Evolutionary conservation across 257 asterid genomes (phyloP).

Genomic region (Solanum dulcamara): DNA sequence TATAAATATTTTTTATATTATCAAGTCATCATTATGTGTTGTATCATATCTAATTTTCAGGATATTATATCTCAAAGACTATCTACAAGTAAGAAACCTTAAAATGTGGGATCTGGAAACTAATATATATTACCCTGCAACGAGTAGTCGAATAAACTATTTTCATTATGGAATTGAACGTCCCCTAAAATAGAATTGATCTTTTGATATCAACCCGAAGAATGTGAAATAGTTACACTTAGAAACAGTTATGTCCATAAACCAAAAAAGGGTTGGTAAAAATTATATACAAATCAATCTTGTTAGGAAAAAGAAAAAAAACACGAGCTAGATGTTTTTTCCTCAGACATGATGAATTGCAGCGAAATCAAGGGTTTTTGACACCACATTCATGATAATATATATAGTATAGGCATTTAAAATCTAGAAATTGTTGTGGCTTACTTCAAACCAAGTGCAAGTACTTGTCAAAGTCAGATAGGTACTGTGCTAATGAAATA

Average conservation of each 20-base stretch:
- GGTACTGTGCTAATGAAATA: constrained; percentile 31
- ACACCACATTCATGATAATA: not conserved
- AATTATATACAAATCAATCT: not conserved
- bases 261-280: not conserved
- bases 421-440: not conserved
- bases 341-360: not conserved
- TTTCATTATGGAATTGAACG: not conserved
- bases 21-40: not conserved
- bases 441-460: constrained; percentile 20
- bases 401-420: not conserved
- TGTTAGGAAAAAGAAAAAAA: not conserved
- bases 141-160: not conserved
- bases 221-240: not conserved
- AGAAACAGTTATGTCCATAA: not conserved
- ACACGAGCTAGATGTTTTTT: not conserved
- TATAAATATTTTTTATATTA: not conserved
- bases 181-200: not conserved
- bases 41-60: not conserved
- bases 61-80: not conserved
- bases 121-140: not conserved
- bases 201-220: not conserved
- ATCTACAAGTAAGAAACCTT: not conserved
- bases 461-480: constrained; percentile 47
- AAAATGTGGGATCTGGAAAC: too few relatives aligned
- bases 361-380: not conserved